Percentiles rank a stretch among this genome's conserved stretches.
These are phyloP conservation scores for Clarireedia homoeocarpa DNA, from an alignment of 2,329 filamentous ascomycete species.

Conservation along the genomic window DNA sequence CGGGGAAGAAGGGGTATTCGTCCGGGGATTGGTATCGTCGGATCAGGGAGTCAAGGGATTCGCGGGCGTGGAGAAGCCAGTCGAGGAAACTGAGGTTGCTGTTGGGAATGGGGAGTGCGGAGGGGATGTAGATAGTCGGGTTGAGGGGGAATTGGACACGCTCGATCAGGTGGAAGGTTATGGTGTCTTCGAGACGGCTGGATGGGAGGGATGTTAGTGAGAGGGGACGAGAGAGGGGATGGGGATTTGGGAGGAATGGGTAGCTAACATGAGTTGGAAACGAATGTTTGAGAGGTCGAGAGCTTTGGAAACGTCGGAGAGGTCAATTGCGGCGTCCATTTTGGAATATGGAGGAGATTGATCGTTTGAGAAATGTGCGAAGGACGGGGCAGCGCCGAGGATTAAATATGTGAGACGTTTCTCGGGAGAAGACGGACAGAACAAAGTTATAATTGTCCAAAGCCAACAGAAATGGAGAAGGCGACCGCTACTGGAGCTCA, in stretches of 20 bases:
- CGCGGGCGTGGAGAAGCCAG: constrained; percentile 87
- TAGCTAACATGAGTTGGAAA: constrained; percentile 73
- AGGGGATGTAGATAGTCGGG: constrained; percentile 73
- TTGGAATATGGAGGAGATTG: constrained; percentile 13
- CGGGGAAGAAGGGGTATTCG: constrained; percentile 95
- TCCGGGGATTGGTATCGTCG: constrained; percentile 93
- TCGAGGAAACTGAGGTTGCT: constrained; percentile 76
- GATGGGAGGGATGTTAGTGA: neutral
- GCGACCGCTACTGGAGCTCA: too few species aligned
- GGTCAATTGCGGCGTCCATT: constrained; percentile 89
- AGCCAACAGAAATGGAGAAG: neutral
- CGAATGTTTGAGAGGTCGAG: constrained; percentile 88
- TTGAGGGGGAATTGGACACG: constrained; percentile 96
- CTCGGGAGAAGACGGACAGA: neutral
- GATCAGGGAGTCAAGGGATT: constrained; percentile 84
- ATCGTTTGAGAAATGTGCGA: neutral
- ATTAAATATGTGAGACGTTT: too few species aligned
- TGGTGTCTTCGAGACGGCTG: constrained; percentile 94
- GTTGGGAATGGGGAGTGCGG: constrained; percentile 70
- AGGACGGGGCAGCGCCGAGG: neutral
- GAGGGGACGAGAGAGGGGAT: neutral
- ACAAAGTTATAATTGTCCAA: neutral
- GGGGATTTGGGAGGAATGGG: neutral
- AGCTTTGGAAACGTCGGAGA: constrained; percentile 76
- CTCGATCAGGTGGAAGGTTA: constrained; percentile 94